phyloP scores from a whole-genome alignment of 2,329 filamentous ascomycete genomes.

The Aotearoamyces nothofagi region DNA sequence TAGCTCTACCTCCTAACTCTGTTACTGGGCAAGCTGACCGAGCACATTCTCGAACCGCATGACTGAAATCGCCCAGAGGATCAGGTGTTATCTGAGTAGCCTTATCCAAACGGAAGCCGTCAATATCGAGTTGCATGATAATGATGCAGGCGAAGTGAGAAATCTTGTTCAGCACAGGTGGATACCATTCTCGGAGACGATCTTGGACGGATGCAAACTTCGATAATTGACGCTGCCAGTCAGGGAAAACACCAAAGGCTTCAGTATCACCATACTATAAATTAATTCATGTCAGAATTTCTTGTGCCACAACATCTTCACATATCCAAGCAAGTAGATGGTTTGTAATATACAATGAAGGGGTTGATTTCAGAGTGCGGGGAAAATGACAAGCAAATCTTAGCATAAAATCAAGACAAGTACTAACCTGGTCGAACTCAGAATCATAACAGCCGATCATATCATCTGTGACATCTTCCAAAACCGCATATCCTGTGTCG shows the following conservation, averaged over 20 bases:
- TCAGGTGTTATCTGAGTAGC: slow-evolving; percentile 49
- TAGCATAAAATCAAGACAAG: too few species aligned
- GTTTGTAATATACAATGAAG: too few species aligned
- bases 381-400: too few species aligned
- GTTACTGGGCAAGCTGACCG: too few species aligned
- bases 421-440: slow-evolving; percentile 38
- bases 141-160: slow-evolving; percentile 46
- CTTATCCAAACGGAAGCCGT: slow-evolving; percentile 53
- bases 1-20: too few species aligned
- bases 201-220: slow-evolving; percentile 56
- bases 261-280: slow-evolving; percentile 47
- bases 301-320: slow-evolving; percentile 49
- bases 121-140: slow-evolving; percentile 44
- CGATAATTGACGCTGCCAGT: slow-evolving; percentile 47
- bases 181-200: slow-evolving; percentile 47
- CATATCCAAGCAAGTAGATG: slow-evolving; percentile 29
- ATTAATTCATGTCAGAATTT: slow-evolving; percentile 36
- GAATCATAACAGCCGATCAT: slow-evolving; percentile 43
- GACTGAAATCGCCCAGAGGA: slow-evolving; percentile 39
- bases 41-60: slow-evolving; percentile 42
- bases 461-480: slow-evolving; percentile 26
- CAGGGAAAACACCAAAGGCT: slow-evolving; percentile 45
- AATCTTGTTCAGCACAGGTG: slow-evolving; percentile 38
- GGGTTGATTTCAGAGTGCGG: too few species aligned
- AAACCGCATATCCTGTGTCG: slow-evolving; percentile 36